Conservation (phyloP, 495 filamentous ascomycete genomes). For the Usnea hakonensis region DNA sequence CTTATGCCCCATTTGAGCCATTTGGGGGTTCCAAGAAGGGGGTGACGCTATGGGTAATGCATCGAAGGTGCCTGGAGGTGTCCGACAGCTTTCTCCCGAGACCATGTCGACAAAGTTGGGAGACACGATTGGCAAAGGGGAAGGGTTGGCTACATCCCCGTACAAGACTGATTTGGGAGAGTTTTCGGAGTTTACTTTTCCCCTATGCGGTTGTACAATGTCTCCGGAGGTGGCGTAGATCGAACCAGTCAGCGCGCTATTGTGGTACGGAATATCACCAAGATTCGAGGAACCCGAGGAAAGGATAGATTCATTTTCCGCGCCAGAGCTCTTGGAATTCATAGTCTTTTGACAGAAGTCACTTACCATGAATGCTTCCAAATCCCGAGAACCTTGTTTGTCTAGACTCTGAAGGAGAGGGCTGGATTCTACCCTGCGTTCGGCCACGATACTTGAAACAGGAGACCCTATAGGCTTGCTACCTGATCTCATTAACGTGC, state of each 20-base stretch:
- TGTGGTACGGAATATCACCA: slow-evolving; percentile 6
- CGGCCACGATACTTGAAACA: slow-evolving; percentile 19
- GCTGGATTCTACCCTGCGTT: background rate
- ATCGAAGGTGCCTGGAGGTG: slow-evolving; percentile 5
- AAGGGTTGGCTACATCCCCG: background rate
- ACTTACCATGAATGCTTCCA: background rate
- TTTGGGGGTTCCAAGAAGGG: background rate
- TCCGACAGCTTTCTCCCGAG: background rate
- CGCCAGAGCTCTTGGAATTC: background rate
- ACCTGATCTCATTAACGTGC: slow-evolving; percentile 26
- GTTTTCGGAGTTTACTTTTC: background rate
- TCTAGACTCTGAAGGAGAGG: background rate
- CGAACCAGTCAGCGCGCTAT: background rate
- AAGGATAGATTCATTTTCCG: background rate
- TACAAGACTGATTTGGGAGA: background rate
- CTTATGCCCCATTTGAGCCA: background rate
- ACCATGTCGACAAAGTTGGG: background rate
- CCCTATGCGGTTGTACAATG: background rate
- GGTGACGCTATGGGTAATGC: background rate
- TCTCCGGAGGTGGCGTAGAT: slow-evolving; percentile 4
- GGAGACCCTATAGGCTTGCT: slow-evolving; percentile 20
- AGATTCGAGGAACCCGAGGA: background rate
- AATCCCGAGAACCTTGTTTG: background rate
- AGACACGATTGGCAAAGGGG: background rate
- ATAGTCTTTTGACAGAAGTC: background rate